Evolutionary conservation across 495 filamentous ascomycete genomes (phyloP).

Genomic region (Parachaetomium inaequale): DNA sequence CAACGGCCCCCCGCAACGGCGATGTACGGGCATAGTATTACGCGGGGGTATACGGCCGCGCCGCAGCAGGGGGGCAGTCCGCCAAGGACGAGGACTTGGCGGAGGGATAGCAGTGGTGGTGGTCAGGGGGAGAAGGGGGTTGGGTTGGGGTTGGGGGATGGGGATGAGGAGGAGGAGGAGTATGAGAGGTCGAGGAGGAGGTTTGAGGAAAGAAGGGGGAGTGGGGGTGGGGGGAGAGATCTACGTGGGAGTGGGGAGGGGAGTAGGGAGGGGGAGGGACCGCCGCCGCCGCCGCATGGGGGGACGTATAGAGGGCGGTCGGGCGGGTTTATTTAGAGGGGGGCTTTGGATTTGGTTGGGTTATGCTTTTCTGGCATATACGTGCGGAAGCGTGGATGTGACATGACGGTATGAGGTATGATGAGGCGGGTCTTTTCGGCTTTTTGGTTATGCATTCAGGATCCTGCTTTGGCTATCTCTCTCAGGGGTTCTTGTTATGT

Average conservation of each 20-base stretch:
- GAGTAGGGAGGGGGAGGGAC: neutral
- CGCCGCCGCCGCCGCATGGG: slow-evolving; percentile 1
- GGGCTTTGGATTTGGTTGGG: neutral
- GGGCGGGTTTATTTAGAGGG: neutral
- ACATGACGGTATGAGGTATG: slow-evolving; percentile 4
- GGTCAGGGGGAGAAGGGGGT: neutral
- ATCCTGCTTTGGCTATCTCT: neutral
- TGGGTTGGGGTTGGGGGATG: neutral
- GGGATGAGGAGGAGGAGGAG: slow-evolving; percentile 2
- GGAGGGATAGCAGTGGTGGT: neutral
- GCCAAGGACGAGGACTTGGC: slow-evolving; percentile 6
- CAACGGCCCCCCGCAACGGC: neutral
- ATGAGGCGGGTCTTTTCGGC: neutral
- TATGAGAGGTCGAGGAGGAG: slow-evolving; percentile 10
- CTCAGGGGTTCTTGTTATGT: neutral
- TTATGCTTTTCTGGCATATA: too few species aligned
- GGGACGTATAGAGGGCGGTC: neutral
- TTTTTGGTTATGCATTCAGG: neutral
- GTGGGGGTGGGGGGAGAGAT: neutral
- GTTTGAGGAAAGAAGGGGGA: slow-evolving; percentile 9
- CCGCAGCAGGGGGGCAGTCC: slow-evolving; percentile 22
- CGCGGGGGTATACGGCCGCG: slow-evolving; percentile 14
- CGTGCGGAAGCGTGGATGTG: neutral
- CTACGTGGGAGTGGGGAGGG: neutral
- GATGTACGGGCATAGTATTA: slow-evolving; percentile 43